Conservation (phyloP, 805 yeast genomes). For the Teunomyces gatunensis region DNA sequence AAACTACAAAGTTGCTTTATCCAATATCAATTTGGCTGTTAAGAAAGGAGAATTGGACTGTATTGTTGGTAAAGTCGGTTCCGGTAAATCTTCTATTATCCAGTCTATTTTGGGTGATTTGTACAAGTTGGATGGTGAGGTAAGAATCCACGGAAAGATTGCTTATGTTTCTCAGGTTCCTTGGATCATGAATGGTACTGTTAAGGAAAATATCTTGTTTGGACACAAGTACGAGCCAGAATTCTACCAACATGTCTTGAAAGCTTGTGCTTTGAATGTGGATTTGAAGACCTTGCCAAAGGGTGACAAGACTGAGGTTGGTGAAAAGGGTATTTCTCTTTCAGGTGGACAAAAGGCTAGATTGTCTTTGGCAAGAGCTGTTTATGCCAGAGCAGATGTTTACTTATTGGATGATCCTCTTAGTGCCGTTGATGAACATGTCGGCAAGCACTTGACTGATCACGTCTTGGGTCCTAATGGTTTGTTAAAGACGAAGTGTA, state of each 20-base stretch:
- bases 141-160: conserved; percentile 66
- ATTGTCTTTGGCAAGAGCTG: conserved; percentile 91
- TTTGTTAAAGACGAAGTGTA: conserved; percentile 68
- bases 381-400: conserved; percentile 89
- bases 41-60: conserved; percentile 78
- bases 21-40: conserved; percentile 59
- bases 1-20: conserved; percentile 61
- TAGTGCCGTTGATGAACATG: conserved; percentile 97
- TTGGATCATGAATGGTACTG: conserved; percentile 96
- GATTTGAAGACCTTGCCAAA: conserved; percentile 81
- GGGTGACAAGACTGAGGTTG: conserved; percentile 90
- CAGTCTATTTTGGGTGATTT: conserved; percentile 82
- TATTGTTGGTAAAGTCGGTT: conserved; percentile 85
- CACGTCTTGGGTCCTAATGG: conserved; percentile 84
- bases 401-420: conserved; percentile 89
- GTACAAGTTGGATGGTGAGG: conserved; percentile 70
- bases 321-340: conserved; percentile 94
- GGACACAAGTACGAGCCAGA: conserved; percentile 81
- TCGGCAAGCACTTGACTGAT: conserved; percentile 78
- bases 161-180: conserved; percentile 94
- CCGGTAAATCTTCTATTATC: conserved; percentile 82
- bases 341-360: conserved; percentile 99
- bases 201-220: conserved; percentile 85
- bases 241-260: conserved; percentile 75
- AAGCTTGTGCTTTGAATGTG: conserved; percentile 81